These are phyloP conservation scores for Penicillium psychrofluorescens DNA, from an alignment of 495 filamentous ascomycete genomes.

Conservation along the genomic window DNA sequence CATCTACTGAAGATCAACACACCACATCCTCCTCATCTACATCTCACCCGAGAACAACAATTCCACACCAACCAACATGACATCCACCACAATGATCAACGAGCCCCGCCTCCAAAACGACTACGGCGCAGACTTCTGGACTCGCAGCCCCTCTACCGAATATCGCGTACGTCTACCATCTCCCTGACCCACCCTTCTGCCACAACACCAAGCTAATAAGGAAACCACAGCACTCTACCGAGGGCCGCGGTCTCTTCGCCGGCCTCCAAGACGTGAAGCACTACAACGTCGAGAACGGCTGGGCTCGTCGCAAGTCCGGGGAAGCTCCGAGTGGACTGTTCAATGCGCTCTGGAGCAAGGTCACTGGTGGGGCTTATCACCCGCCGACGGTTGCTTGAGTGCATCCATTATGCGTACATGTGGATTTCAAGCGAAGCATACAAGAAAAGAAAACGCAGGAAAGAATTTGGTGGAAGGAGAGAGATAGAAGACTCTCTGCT, in stretches of 20 bases:
- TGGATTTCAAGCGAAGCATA: too few relatives aligned
- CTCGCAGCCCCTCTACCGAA: constrained; percentile 12
- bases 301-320: constrained; percentile 22
- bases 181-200: not conserved
- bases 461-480: too few relatives aligned
- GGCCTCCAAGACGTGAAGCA: constrained; percentile 38
- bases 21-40: not conserved
- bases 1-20: constrained; percentile 2
- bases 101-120: constrained; percentile 30
- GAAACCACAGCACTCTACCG: constrained; percentile 21
- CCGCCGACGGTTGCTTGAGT: not conserved
- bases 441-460: too few relatives aligned
- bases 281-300: constrained; percentile 37
- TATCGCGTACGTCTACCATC: constrained; percentile 17
- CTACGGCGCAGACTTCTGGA: constrained; percentile 35
- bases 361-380: constrained; percentile 8
- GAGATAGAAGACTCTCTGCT: too few relatives aligned
- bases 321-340: constrained; percentile 8
- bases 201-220: not conserved
- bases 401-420: too few relatives aligned
- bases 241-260: constrained; percentile 38
- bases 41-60: not conserved
- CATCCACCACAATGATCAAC: constrained; percentile 3
- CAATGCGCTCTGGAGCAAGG: constrained; percentile 10
- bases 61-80: constrained; percentile 1